These are phyloP conservation scores for Colletotrichum coccodes DNA, from an alignment of 2,329 filamentous ascomycete species.

Conservation along the genomic window DNA sequence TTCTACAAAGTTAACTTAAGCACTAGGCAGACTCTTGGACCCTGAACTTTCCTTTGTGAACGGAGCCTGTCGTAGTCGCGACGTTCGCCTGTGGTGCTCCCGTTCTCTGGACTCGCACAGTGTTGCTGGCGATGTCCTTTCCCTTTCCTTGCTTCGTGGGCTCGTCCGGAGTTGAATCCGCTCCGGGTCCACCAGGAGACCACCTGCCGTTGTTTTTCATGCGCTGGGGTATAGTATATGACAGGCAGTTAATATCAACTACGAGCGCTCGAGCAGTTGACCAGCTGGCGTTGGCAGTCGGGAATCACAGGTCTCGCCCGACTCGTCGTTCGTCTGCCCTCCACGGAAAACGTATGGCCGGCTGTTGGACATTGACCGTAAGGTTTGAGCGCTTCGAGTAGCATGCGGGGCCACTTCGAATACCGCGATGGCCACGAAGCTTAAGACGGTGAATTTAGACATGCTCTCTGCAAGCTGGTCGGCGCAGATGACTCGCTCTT, in stretches of 20 bases:
- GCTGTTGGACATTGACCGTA: neutral
- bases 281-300: neutral
- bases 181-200: neutral
- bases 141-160: neutral
- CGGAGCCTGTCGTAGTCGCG: neutral
- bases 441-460: neutral
- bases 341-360: neutral
- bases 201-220: constrained; percentile 13
- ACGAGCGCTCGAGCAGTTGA: neutral
- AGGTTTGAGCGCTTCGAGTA: neutral
- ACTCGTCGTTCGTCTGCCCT: neutral
- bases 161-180: constrained; percentile 21
- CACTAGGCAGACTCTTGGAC: constrained; percentile 8
- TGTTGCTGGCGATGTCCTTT: neutral
- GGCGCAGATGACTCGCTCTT: neutral
- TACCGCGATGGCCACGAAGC: neutral
- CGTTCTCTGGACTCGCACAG: neutral
- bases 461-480: neutral
- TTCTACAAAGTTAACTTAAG: neutral
- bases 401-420: neutral
- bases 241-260: neutral
- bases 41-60: neutral
- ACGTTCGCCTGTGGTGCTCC: neutral
- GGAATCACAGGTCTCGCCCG: neutral
- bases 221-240: constrained; percentile 3